phyloP scores from a whole-genome alignment of 768 basidiomycete genomes.

The Boletellus ananiceps region DNA sequence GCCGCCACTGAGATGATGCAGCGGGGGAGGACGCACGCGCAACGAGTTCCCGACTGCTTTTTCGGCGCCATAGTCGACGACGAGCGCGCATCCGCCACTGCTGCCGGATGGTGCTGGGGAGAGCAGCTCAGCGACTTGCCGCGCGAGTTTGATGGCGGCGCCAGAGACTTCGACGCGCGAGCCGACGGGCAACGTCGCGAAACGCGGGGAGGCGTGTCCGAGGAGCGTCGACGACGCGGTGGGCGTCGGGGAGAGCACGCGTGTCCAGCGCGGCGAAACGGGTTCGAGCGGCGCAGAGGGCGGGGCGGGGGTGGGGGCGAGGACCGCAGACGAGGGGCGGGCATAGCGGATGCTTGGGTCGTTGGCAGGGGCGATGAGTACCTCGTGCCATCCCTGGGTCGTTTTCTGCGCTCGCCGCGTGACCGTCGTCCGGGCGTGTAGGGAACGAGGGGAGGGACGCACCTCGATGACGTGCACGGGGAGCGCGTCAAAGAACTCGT shows the following conservation, averaged over 20 bases:
- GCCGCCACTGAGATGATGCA: conserved; percentile 40
- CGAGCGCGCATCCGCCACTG: conserved; percentile 57
- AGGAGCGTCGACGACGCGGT: conserved; percentile 52
- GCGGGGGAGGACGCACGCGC: conserved; percentile 52
- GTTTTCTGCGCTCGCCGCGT: conserved; percentile 51
- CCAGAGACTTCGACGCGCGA: conserved; percentile 79
- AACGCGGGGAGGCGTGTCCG: conserved; percentile 64
- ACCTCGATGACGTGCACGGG: conserved; percentile 90
- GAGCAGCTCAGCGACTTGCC: conserved; percentile 63
- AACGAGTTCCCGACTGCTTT: conserved; percentile 69
- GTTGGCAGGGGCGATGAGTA: conserved; percentile 54
- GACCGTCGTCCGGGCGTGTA: not conserved
- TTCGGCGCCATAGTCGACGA: conserved; percentile 87
- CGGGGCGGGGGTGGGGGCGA: conserved; percentile 3
- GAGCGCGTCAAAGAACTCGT: conserved; percentile 97
- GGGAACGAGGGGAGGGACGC: not conserved
- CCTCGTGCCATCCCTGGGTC: conserved; percentile 78
- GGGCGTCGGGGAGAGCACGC: conserved; percentile 61
- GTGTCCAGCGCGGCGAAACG: conserved; percentile 44
- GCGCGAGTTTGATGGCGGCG: conserved; percentile 61
- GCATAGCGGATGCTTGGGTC: conserved; percentile 36
- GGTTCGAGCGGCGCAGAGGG: conserved; percentile 4
- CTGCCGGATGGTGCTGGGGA: not conserved
- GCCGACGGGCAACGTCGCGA: conserved; percentile 61
- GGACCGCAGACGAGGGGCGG: conserved; percentile 14